These are phyloP conservation scores for Zalaria obscura DNA, from an alignment of 2,329 filamentous ascomycete species.

Conservation along the genomic window DNA sequence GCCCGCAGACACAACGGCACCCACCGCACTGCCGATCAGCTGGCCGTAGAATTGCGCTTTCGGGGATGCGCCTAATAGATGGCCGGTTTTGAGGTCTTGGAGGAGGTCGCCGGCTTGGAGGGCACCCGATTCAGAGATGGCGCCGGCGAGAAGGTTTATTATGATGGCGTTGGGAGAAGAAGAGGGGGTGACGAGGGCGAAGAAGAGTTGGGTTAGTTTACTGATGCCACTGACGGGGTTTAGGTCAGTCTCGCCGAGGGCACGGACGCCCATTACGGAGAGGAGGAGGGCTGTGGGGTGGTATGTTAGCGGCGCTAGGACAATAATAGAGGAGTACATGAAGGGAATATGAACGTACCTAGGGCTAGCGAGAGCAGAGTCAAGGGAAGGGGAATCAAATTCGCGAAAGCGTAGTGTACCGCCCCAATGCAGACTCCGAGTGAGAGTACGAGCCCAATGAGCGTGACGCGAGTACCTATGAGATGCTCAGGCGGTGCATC, in stretches of 20 bases:
- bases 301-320: not conserved
- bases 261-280: constrained; percentile 50
- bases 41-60: constrained; percentile 96
- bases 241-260: constrained; percentile 70
- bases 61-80: constrained; percentile 79
- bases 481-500: constrained; percentile 79
- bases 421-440: constrained; percentile 66
- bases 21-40: constrained; percentile 74
- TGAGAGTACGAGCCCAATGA: constrained; percentile 62
- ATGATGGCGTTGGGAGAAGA: constrained; percentile 74
- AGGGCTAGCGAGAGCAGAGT: constrained; percentile 74
- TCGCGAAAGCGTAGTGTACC: constrained; percentile 71
- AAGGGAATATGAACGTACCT: not conserved
- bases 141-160: constrained; percentile 88
- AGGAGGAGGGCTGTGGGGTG: constrained; percentile 42
- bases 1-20: constrained; percentile 71
- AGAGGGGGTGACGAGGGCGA: constrained; percentile 75
- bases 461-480: constrained; percentile 56
- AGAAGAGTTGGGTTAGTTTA: constrained; percentile 91
- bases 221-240: constrained; percentile 95
- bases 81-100: constrained; percentile 94
- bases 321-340: not conserved
- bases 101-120: constrained; percentile 92
- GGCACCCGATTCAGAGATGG: constrained; percentile 71
- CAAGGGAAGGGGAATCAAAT: constrained; percentile 66